Evolutionary conservation across 1,284 basidiomycete species (phyloP).

Genomic region (Fomitopsis schrenkii): DNA sequence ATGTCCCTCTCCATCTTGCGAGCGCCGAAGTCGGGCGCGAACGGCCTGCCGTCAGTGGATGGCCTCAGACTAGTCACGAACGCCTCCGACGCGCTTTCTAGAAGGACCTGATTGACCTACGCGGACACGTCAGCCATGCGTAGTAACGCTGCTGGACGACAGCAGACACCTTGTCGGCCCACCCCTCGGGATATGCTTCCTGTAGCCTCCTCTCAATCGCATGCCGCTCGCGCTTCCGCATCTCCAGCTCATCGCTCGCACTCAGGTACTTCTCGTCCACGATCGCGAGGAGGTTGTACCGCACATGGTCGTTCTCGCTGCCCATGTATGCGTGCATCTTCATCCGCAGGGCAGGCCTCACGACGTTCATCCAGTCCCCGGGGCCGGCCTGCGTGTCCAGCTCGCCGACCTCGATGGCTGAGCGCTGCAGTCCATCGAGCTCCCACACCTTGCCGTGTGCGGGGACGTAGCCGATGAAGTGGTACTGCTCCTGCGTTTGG

Average conservation of each 20-base stretch:
- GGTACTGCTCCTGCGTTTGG: conserved; percentile 43
- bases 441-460: conserved; percentile 62
- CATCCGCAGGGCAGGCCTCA: conserved; percentile 51
- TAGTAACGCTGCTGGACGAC: background rate
- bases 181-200: conserved; percentile 29
- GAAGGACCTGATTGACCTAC: conserved; percentile 36
- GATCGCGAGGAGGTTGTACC: conserved; percentile 57
- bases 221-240: conserved; percentile 43
- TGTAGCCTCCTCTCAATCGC: conserved; percentile 42
- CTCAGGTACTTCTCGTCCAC: conserved; percentile 47
- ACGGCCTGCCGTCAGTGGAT: conserved; percentile 25
- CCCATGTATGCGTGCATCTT: conserved; percentile 53
- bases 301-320: conserved; percentile 41
- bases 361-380: conserved; percentile 51
- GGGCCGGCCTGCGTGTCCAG: conserved; percentile 24
- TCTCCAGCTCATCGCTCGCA: conserved; percentile 48
- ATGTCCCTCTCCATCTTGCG: conserved; percentile 39
- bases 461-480: conserved; percentile 64
- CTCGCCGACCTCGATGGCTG: conserved; percentile 57
- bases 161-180: conserved; percentile 35
- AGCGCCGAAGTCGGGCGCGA: conserved; percentile 41
- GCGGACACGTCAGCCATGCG: background rate
- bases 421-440: conserved; percentile 35
- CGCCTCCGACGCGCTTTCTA: conserved; percentile 26
- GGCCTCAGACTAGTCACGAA: conserved; percentile 31